These are phyloP conservation scores for Fusarium tuaranense DNA, from an alignment of 2,329 filamentous ascomycete species.

Conservation along the genomic window DNA sequence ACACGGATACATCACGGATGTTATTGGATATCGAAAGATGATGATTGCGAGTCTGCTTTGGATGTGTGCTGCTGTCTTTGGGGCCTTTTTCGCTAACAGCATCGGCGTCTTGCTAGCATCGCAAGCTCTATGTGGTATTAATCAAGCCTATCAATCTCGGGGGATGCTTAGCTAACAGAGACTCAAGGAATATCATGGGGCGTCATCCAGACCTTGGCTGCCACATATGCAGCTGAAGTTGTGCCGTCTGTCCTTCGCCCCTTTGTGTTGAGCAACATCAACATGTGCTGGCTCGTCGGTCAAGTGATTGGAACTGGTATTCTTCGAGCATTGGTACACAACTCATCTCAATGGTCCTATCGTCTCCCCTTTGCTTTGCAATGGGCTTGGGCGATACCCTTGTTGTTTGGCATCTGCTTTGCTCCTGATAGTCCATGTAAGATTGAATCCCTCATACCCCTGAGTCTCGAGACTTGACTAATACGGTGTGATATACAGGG, in stretches of 20 bases:
- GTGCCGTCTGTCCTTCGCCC: slow-evolving; percentile 47
- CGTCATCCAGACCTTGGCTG: slow-evolving; percentile 51
- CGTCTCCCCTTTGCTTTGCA: slow-evolving; percentile 54
- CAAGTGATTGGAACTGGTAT: slow-evolving; percentile 53
- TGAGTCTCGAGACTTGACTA: not conserved
- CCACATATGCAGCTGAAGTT: slow-evolving; percentile 56
- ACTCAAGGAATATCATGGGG: slow-evolving; percentile 48
- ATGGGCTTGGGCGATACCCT: slow-evolving; percentile 54
- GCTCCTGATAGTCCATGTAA: slow-evolving; percentile 57
- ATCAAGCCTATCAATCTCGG: not conserved
- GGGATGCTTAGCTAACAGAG: not conserved
- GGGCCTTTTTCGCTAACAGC: slow-evolving; percentile 52
- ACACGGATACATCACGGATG: slow-evolving; percentile 55
- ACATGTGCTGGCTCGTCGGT: slow-evolving; percentile 57
- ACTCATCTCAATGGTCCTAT: slow-evolving; percentile 45
- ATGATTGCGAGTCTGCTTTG: slow-evolving; percentile 51
- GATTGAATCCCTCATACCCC: not conserved
- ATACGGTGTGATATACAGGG: slow-evolving; percentile 23
- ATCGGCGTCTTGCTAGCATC: slow-evolving; percentile 48
- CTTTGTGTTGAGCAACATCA: slow-evolving; percentile 54
- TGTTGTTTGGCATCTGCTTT: slow-evolving; percentile 51
- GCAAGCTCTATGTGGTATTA: slow-evolving; percentile 48
- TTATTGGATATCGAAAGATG: slow-evolving; percentile 52
- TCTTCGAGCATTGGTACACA: slow-evolving; percentile 47
- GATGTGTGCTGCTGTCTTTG: slow-evolving; percentile 53